Conservation (phyloP, 306 rosid genomes). For the Vicia sativa region DNA sequence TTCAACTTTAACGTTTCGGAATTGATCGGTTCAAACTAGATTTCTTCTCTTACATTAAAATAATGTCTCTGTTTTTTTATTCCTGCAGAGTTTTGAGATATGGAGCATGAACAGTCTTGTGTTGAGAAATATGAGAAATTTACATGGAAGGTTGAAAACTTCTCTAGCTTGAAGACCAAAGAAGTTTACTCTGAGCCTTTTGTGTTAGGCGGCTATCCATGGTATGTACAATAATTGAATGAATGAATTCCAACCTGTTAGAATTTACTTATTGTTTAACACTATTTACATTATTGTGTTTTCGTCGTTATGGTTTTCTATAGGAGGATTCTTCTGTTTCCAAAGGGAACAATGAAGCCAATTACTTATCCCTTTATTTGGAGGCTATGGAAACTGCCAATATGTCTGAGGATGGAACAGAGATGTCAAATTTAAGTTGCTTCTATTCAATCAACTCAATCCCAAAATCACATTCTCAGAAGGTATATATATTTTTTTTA, state of each 20-base stretch:
- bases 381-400: not conserved
- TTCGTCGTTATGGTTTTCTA: not conserved
- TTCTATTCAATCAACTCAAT: too few relatives aligned
- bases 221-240: not conserved
- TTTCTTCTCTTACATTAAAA: too few relatives aligned
- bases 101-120: not conserved
- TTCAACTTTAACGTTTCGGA: too few relatives aligned
- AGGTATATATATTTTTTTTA: too few relatives aligned
- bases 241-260: not conserved
- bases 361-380: not conserved
- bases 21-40: too few relatives aligned
- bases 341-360: not conserved
- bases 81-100: not conserved
- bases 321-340: not conserved
- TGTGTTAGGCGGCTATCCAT: constrained; percentile 20
- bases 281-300: not conserved
- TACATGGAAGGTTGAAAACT: constrained; percentile 32
- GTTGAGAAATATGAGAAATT: constrained; percentile 18
- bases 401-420: too few relatives aligned
- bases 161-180: not conserved
- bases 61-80: too few relatives aligned
- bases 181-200: not conserved
- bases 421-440: too few relatives aligned
- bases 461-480: too few relatives aligned
- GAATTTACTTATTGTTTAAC: too few relatives aligned